Base-by-base conservation (phyloP, 163 green algal genomes). In the Picocystis sp. region DNA sequence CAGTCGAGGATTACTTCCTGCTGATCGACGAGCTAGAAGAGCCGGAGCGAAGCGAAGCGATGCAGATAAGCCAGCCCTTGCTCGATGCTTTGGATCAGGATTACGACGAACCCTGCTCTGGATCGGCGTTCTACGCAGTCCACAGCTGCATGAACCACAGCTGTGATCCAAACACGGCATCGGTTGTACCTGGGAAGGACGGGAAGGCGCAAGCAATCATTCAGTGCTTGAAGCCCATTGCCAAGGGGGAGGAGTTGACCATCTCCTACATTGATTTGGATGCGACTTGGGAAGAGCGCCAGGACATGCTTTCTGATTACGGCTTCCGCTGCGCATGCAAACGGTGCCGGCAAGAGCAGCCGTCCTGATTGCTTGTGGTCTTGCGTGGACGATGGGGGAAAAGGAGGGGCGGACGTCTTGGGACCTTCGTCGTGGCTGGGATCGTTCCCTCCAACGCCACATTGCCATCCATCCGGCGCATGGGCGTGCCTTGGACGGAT, bases 111-210 rank as follows among this genome's bases (percentile, higher is more conserved):
- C 55, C 58, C 0, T 54, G 48, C 9, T 55, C 81, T 53, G 83
- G 81, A 42, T 89, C 70, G 11, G 81, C 38, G 0, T 92, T 88
- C 55, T 91, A 79, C 46, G 57, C 63, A 3, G 53, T 93, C 44
- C 85, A 94, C 50, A 81, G 69, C 57, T 94, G 83, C 66, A 65
- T 75, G 50, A 94, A 94, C 67, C 86, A 94, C 73, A 81, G 65
- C 61, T 93, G 83, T 59, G 57, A 58, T 10, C 84, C 83, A 38
- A 38, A 38, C 44, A 71, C 72, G 14, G 56, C 66, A 15, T 71
- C 77, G 1, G 58, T 76, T 11, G 81, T 76, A 56, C 43, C 55
- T 42, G 43, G 63, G 22, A 19, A 24, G 9, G 56, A 62, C 15
- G 50, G 55, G 8, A 38, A 59, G 11, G 71, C 66, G 2, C 15